phyloP scores from a whole-genome alignment of 1,139 yeast genomes.

The Geotrichum aggregatum region DNA sequence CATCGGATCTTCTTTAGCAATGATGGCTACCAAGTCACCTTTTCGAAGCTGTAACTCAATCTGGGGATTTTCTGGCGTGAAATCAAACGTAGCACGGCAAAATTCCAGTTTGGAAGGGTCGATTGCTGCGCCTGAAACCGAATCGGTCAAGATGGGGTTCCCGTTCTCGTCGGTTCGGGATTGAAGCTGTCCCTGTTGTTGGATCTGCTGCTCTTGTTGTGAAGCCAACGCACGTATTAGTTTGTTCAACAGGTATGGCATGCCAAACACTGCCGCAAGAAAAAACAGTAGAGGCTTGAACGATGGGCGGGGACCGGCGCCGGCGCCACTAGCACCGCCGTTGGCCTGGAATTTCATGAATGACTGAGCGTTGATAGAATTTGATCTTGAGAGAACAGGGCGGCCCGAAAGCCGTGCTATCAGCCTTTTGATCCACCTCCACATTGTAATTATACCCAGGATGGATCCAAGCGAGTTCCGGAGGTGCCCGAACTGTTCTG shows the following conservation, averaged over 20 bases:
- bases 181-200: conserved; percentile 25
- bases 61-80: conserved; percentile 88
- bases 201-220: conserved; percentile 43
- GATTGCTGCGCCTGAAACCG: conserved; percentile 29
- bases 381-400: conserved; percentile 25
- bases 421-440: conserved; percentile 55
- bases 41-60: conserved; percentile 73
- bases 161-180: conserved; percentile 21
- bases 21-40: conserved; percentile 82
- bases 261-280: conserved; percentile 84
- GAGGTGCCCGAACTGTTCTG: conserved; percentile 86
- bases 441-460: conserved; percentile 78
- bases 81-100: conserved; percentile 84
- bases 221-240: conserved; percentile 59
- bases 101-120: conserved; percentile 81
- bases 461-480: conserved; percentile 82
- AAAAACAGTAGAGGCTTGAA: conserved; percentile 81
- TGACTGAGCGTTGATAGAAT: conserved; percentile 56
- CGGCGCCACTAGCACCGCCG: conserved; percentile 21
- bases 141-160: conserved; percentile 12
- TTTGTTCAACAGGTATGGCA: conserved; percentile 80
- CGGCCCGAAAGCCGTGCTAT: conserved; percentile 30
- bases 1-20: conserved; percentile 64
- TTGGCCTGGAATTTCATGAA: conserved; percentile 54
- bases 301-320: conserved; percentile 53